Evolutionary conservation across 116 monocot species (phyloP), one percentile per base, ranked within the genome.

Genomic region (Cymodocea nodosa): DNA sequence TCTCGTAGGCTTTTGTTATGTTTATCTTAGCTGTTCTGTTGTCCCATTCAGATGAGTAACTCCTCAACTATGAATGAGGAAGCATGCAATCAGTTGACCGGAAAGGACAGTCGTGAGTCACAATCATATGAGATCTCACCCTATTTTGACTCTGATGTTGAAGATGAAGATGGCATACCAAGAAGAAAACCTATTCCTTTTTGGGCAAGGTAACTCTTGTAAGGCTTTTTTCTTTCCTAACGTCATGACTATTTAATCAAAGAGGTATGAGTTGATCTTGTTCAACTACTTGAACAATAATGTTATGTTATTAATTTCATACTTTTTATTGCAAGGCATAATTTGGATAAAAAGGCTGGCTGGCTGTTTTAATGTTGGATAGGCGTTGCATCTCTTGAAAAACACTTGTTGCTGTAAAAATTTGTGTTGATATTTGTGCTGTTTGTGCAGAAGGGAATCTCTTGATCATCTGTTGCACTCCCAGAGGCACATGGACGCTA

Each of bases 51-150:
- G 50, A 50, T 50, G 23, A 51, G 19, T 51, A 24, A 51, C 19
- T 51, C n/a, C 16, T 39, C n/a, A 35, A 10, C 25, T 23, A 18
- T 36, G 53, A 35, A 67, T 52, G 35, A 67, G 35, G 53, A 52
- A 34, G n/a, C n/a, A 35, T 7, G 16, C 51, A 40, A 5, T 12
- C 60, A 24, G 18, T 22, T 70, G 15, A 40, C 9, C 5, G 34
- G 23, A 6, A 76, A 72, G 67, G 73, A 54, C 60, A 64, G 20
- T 64, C 62, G 22, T 14, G 74, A 64, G 40, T 68, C 68, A 37
- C 61, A 71, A 67, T 80, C 82, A 30, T 89, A 89, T 73, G 78
- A 80, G 65, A 85, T 89, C 62, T 80, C 89, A 64, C 89, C 89
- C 16, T 89, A 80, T 66, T 70, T 60, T 52, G 82, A 85, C 17